These are phyloP conservation scores for Radiomyces spectabilis DNA, from an alignment of 192 early-diverging fungal genomes.

Conservation along the genomic window DNA sequence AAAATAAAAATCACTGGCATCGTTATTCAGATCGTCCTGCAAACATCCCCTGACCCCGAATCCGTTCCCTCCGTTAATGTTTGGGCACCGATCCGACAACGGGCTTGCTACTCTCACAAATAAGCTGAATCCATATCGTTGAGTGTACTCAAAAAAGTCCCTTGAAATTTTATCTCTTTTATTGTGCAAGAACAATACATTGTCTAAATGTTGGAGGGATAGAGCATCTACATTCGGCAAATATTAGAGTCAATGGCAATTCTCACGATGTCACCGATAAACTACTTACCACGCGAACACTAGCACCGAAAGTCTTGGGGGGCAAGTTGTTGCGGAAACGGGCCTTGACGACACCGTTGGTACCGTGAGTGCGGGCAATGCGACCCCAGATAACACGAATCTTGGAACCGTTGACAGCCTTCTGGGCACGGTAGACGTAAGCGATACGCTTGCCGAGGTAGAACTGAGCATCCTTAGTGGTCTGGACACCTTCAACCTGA, in stretches of 20 bases:
- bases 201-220: constrained; percentile 63
- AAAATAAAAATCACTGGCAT: too few relatives aligned
- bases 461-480: constrained; percentile 80
- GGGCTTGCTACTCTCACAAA: too few relatives aligned
- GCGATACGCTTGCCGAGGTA: constrained; percentile 98
- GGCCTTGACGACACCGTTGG: constrained; percentile 71
- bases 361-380: constrained; percentile 86
- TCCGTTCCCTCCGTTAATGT: too few relatives aligned
- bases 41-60: too few relatives aligned
- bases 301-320: constrained; percentile 83
- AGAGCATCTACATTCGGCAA: constrained; percentile 67
- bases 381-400: constrained; percentile 97
- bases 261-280: background rate
- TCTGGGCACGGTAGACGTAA: constrained; percentile 91
- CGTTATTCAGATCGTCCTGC: too few relatives aligned
- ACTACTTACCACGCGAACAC: constrained; percentile 76
- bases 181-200: too few relatives aligned
- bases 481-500: constrained; percentile 87
- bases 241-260: background rate
- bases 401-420: constrained; percentile 75
- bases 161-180: too few relatives aligned
- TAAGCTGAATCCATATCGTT: too few relatives aligned
- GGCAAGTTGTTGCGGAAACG: constrained; percentile 95
- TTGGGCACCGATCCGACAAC: too few relatives aligned
- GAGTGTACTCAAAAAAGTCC: too few relatives aligned